Percentiles rank a stretch among this genome's conserved stretches.
Conservation (phyloP, 495 filamentous ascomycete species). For the Chaetomium cochliodes region DNA sequence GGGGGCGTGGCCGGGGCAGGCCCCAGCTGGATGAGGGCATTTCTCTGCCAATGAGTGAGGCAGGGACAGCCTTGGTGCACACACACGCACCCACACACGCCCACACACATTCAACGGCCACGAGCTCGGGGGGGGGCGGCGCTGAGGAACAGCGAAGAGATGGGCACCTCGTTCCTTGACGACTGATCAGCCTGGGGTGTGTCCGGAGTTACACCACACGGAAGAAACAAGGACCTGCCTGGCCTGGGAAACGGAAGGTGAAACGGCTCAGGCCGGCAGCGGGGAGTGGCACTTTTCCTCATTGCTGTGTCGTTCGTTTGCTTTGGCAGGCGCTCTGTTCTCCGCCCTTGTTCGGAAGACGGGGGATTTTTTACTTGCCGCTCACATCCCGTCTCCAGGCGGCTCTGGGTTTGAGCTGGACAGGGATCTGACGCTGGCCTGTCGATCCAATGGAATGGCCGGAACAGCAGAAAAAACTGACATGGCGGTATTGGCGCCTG, state of each 20-base stretch:
- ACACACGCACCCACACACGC: not conserved
- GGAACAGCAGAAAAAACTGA: conserved; percentile 23
- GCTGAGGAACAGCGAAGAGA: not conserved
- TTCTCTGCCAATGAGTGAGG: conserved; percentile 9
- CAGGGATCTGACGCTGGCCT: conserved; percentile 27
- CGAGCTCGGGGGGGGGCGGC: not conserved
- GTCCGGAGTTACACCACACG: conserved; percentile 8
- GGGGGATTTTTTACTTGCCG: conserved; percentile 17
- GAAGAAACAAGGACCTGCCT: not conserved
- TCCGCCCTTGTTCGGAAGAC: conserved; percentile 1
- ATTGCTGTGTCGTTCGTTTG: not conserved
- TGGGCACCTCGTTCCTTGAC: not conserved
- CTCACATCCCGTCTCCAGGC: conserved; percentile 22
- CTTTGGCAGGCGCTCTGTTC: not conserved
- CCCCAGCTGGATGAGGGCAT: not conserved
- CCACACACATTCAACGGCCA: conserved; percentile 18
- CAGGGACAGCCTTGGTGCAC: not conserved
- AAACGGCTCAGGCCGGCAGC: not conserved
- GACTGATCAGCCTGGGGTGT: not conserved
- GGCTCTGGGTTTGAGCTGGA: conserved; percentile 39
- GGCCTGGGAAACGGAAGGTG: not conserved
- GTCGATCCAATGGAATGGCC: conserved; percentile 32
- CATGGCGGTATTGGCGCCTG: conserved; percentile 32
- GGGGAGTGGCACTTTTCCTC: not conserved
- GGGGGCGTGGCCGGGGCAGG: not conserved